Conservation (phyloP, 1,139 yeast genomes). For the Suhomyces yuchorum region DNA sequence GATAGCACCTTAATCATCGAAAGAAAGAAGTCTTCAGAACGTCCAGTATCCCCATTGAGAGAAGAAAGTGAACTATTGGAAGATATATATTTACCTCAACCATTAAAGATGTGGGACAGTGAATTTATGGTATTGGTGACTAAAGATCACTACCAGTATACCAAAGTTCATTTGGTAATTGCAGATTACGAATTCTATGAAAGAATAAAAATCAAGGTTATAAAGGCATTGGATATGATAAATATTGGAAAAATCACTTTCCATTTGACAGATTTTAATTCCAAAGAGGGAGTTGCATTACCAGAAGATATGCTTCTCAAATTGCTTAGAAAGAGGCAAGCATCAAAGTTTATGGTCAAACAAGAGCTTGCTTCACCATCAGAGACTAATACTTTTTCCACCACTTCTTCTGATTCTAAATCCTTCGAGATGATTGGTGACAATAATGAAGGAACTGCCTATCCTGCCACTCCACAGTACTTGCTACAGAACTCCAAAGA, state of each 20-base stretch:
- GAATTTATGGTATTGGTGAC: slow-evolving; percentile 52
- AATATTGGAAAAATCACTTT: slow-evolving; percentile 47
- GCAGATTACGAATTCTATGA: slow-evolving; percentile 16
- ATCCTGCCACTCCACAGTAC: slow-evolving; percentile 65
- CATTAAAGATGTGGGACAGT: slow-evolving; percentile 6
- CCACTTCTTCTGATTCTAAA: slow-evolving; percentile 51
- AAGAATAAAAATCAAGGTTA: slow-evolving; percentile 37
- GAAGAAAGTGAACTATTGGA: slow-evolving; percentile 18
- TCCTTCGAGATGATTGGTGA: slow-evolving; percentile 49
- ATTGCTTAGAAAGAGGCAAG: slow-evolving; percentile 33
- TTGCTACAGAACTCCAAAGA: slow-evolving; percentile 45
- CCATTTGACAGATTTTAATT: slow-evolving; percentile 73
- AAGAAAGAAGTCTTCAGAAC: not conserved
- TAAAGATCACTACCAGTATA: slow-evolving; percentile 56
- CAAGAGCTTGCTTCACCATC: slow-evolving; percentile 43
- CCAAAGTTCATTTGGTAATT: slow-evolving; percentile 40
- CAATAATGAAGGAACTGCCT: slow-evolving; percentile 38
- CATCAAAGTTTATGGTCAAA: slow-evolving; percentile 46
- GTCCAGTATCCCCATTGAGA: not conserved
- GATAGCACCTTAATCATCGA: slow-evolving; percentile 5
- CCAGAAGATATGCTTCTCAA: slow-evolving; percentile 47
- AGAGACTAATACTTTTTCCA: slow-evolving; percentile 38
- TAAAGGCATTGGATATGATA: slow-evolving; percentile 42
- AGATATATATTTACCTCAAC: slow-evolving; percentile 34
- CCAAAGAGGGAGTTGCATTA: slow-evolving; percentile 63